Evolutionary conservation across 306 rosid genomes (phyloP).

Genomic region (Malus domestica): ASM211411v1 NC_041800.1:4703001-4703500

Average conservation of each 20-base stretch:
- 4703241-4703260: no score
- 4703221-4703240: slow-evolving; percentile 49
- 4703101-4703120: slow-evolving; percentile 56
- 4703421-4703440: no score
- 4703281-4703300: not conserved
- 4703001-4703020: slow-evolving; percentile 60
- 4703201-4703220: slow-evolving; percentile 83
- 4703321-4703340: not conserved
- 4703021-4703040: slow-evolving; percentile 61
- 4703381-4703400: slow-evolving; percentile 7
- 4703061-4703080: slow-evolving; percentile 77
- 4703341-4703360: slow-evolving; percentile 4
- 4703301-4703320: not conserved
- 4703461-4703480: not conserved
- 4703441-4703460: not conserved
- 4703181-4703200: slow-evolving; percentile 85
- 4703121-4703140: slow-evolving; percentile 72
- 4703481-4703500: not conserved
- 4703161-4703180: slow-evolving; percentile 89
- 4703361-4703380: not conserved
- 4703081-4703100: slow-evolving; percentile 58
- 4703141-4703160: slow-evolving; percentile 82
- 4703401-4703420: not conserved
- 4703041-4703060: slow-evolving; percentile 31
- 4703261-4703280: not conserved